Conservation (phyloP, 2,329 filamentous ascomycete species). For the Epichloe baconii region DNA sequence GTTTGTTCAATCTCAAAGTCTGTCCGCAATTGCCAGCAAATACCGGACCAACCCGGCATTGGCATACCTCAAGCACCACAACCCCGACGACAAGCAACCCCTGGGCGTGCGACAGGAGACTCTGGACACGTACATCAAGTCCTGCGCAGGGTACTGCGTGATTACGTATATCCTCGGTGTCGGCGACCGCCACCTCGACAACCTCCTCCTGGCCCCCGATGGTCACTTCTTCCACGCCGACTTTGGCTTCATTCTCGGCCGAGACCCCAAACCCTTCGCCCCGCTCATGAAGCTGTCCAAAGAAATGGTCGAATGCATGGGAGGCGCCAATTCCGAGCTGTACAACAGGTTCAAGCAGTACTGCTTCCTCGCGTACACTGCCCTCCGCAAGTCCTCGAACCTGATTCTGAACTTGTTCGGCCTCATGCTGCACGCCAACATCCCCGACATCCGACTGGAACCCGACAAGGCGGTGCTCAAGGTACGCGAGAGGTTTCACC, state of each 20-base stretch:
- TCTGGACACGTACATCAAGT: constrained; percentile 90
- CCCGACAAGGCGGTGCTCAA: constrained; percentile 90
- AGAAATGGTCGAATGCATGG: constrained; percentile 99
- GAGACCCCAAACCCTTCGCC: constrained; percentile 94
- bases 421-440: constrained; percentile 94
- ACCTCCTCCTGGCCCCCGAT: constrained; percentile 78
- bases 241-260: constrained; percentile 94
- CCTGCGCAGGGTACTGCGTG: constrained; percentile 93
- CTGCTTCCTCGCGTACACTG: constrained; percentile 88
- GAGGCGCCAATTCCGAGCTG: constrained; percentile 65
- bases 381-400: constrained; percentile 77
- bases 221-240: constrained; percentile 97
- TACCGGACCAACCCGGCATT: constrained; percentile 64
- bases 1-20: constrained; percentile 75
- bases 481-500: constrained; percentile 84
- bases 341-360: constrained; percentile 90
- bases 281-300: constrained; percentile 94
- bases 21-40: constrained; percentile 72
- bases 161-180: constrained; percentile 97
- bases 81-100: constrained; percentile 70
- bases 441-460: constrained; percentile 86
- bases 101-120: constrained; percentile 82
- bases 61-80: constrained; percentile 76
- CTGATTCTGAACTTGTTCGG: constrained; percentile 91
- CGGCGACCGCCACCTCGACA: constrained; percentile 90